Percentiles rank a stretch among this genome's conserved stretches.
Conservation (phyloP, 2,329 filamentous ascomycete genomes). For the Sclerotinia spermophila region DNA sequence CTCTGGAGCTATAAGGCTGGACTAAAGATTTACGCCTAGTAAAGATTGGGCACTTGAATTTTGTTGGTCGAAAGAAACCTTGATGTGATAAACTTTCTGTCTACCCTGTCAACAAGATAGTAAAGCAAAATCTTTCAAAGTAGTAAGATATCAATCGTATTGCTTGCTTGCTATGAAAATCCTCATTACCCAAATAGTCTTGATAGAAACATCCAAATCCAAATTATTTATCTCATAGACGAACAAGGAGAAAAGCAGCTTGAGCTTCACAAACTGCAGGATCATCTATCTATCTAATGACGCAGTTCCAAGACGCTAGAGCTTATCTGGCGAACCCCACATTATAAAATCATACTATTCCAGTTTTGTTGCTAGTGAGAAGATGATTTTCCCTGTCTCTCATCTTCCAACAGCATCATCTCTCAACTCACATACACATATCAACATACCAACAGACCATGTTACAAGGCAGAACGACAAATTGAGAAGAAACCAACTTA, state of each 20-base stretch:
- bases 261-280: neutral
- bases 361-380: neutral
- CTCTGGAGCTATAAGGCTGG: constrained; percentile 5
- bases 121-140: too few species aligned
- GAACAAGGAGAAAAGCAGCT: neutral
- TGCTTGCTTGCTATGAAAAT: neutral
- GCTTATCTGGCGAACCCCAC: neutral
- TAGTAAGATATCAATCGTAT: neutral
- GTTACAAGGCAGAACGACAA: neutral
- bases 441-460: neutral
- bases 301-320: constrained; percentile 7
- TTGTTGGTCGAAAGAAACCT: neutral
- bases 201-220: neutral
- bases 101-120: too few species aligned
- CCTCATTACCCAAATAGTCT: neutral
- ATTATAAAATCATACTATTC: neutral
- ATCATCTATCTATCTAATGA: constrained; percentile 4
- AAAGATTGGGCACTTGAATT: neutral
- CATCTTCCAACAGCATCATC: neutral
- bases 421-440: neutral
- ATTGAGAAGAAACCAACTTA: neutral
- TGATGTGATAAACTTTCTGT: neutral
- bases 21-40: neutral
- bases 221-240: neutral
- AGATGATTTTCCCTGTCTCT: neutral